Percentiles rank a stretch among this genome's conserved stretches.
Conservation (phyloP, 257 asterid genomes). For the Dorcoceras hygrometricum region DNA sequence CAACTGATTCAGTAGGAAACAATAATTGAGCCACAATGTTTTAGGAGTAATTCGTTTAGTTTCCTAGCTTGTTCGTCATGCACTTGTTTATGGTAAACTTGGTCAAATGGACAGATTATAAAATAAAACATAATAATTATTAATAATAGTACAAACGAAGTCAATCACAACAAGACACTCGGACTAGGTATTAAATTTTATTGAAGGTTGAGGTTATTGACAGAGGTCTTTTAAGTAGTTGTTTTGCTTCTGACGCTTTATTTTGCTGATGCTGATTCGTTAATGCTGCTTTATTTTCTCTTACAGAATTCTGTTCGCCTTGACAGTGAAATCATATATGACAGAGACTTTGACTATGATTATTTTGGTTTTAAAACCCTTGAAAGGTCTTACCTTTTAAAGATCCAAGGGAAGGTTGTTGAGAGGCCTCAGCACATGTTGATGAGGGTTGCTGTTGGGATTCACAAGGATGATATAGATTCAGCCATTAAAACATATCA, state of each 20-base stretch:
- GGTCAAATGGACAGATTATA: neutral
- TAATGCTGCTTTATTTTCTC: constrained; percentile 12
- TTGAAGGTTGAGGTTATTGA: neutral
- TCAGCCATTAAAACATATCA: constrained; percentile 45
- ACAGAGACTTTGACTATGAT: constrained; percentile 55
- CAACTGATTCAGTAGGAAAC: neutral
- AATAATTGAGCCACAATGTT: neutral
- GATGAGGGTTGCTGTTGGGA: constrained; percentile 96
- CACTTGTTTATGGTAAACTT: neutral
- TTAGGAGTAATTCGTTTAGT: neutral
- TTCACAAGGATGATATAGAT: constrained; percentile 66
- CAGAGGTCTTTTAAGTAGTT: neutral
- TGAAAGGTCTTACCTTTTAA: constrained; percentile 61
- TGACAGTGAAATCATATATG: constrained; percentile 76
- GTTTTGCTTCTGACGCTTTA: neutral
- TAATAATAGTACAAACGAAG: too few species aligned
- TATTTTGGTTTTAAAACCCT: constrained; percentile 56
- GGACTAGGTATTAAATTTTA: neutral
- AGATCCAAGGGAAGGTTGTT: constrained; percentile 75
- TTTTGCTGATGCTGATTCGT: neutral
- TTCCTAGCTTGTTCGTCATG: neutral
- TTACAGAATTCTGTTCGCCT: constrained; percentile 74
- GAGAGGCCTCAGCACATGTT: constrained; percentile 99
- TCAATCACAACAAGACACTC: too few species aligned
- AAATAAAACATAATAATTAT: too few species aligned